Evolutionary conservation across 768 basidiomycete species (phyloP).

Genomic region (Xerocomellus dryophilus): DNA sequence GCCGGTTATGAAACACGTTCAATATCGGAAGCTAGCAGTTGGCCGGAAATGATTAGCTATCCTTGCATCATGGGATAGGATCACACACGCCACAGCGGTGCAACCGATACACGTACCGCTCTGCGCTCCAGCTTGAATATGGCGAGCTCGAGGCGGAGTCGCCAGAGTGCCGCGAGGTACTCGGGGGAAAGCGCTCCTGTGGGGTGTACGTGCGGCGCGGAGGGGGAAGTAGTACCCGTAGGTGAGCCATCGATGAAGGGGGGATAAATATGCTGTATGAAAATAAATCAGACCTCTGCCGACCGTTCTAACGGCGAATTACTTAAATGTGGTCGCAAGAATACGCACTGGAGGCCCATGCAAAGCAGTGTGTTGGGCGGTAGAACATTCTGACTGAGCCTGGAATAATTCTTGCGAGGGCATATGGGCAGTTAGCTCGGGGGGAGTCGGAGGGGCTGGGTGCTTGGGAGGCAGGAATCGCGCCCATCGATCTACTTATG

Average conservation of each 20-base stretch:
- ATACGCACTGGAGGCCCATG: conserved; percentile 1
- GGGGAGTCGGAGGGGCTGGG: background rate
- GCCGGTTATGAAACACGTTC: conserved; percentile 15
- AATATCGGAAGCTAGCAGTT: conserved; percentile 18
- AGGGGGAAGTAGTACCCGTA: background rate
- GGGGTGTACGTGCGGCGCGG: background rate
- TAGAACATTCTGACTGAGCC: background rate
- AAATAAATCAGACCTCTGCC: background rate
- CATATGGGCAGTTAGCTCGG: background rate
- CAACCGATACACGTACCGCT: conserved; percentile 15
- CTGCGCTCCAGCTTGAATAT: conserved; percentile 23
- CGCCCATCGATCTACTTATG: conserved; percentile 14
- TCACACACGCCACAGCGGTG: background rate
- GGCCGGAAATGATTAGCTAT: background rate
- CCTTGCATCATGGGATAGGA: background rate
- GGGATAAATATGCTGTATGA: background rate
- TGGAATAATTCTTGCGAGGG: background rate
- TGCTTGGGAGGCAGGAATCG: background rate
- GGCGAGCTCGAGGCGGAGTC: conserved; percentile 15
- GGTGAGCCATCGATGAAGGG: background rate
- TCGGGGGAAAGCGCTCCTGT: conserved; percentile 1
- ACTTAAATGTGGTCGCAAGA: background rate
- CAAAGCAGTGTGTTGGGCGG: background rate
- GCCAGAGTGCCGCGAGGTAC: conserved; percentile 19
- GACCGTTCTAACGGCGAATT: background rate